Base-by-base conservation (phyloP, 1,284 basidiomycete species). In the Coniferiporia sulphurascens region DNA sequence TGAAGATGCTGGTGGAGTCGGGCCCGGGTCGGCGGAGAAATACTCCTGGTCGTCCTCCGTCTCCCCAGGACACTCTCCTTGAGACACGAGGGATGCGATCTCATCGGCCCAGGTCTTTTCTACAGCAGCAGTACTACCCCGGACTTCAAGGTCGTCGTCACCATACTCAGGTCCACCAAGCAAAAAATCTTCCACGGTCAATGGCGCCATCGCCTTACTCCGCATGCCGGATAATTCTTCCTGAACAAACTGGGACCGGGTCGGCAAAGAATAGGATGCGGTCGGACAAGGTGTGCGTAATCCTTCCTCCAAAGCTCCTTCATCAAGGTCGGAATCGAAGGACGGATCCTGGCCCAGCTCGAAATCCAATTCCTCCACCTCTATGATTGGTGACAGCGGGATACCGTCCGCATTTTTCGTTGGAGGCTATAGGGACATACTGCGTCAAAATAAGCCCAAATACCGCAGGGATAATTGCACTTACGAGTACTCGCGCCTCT, bases 351-450 rank as follows among this genome's bases (percentile, higher is more conserved):
- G 27, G 6, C 21, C 54, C 13, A n/a, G 17, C 15, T 53, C 35
- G 19, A 22, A 15, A 12, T 48, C 54, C 10, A 36, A n/a, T 19
- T 34, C 45, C 8, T 55, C 43, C 15, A 17, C 55, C 41, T 56
- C 55, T 9, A 19, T 22, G 35, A 56, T 56, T 9, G 55, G 45
- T 21, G 55, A 56, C 4, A 56, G 46, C n/a, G 55, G 55, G 19
- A 46, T 56, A 12, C 55, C 55, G 8, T 50, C 46, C 4, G 32
- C 32, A 19, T 48, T 35, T n/a, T 36, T 49, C 48, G 41, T 48
- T 8, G 55, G 55, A 1, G 55, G 55, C 55, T 56, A 27, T 19
- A 9, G 35, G 15, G 32, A 52, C 10, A 55, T 27, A 12, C 13
- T 7, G 2, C 44, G 34, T 45, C 43, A 48, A 17, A 48, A 41